These are phyloP conservation scores for Ambrosiella cleistominuta DNA, from an alignment of 2,329 filamentous ascomycete species.

Conservation along the genomic window DNA sequence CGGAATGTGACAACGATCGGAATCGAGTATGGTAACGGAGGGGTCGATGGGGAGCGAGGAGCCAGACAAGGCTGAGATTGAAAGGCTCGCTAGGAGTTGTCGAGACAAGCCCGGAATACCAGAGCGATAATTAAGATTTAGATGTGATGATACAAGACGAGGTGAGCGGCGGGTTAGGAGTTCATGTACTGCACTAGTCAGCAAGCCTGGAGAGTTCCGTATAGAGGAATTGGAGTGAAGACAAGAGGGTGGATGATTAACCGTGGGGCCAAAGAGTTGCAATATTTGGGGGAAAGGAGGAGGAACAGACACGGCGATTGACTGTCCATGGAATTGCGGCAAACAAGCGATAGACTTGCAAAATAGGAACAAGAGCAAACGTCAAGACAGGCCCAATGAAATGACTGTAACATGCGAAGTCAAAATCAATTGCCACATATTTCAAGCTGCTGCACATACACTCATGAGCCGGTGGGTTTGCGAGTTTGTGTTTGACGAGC, in stretches of 20 bases:
- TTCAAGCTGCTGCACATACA: no score
- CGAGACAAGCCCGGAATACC: not conserved
- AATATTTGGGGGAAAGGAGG: not conserved
- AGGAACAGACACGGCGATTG: not conserved
- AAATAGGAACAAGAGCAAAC: not conserved
- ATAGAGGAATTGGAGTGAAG: not conserved
- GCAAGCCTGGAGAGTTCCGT: not conserved
- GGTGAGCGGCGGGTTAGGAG: not conserved
- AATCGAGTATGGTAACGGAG: not conserved
- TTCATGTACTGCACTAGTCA: not conserved
- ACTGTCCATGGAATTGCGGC: not conserved
- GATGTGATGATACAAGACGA: not conserved
- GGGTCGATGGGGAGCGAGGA: not conserved
- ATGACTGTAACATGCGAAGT: not conserved
- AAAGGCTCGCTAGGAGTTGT: not conserved
- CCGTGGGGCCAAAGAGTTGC: not conserved
- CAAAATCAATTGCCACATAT: not conserved
- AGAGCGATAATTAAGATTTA: not conserved
- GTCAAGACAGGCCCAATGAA: not conserved
- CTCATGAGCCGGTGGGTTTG: not conserved
- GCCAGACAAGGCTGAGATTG: conserved; percentile 1
- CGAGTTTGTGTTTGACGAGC: not conserved
- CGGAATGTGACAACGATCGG: not conserved
- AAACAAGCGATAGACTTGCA: not conserved
- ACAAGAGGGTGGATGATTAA: not conserved